Evolutionary conservation across 129 eudicot genomes (phyloP).

Genomic region (Lonicera japonica): DNA sequence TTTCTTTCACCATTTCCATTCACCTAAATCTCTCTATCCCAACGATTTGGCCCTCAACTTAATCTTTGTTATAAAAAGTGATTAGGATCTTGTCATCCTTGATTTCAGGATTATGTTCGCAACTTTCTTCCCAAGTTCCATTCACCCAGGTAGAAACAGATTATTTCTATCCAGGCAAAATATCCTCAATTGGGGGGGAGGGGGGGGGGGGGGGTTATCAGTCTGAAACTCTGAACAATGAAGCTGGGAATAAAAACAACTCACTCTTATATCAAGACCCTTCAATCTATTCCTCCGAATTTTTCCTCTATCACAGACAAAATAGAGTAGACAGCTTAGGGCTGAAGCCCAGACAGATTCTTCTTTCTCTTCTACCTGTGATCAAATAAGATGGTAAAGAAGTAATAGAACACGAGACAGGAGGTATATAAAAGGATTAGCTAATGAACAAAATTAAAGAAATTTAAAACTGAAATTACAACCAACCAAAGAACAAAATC

Average conservation of each 20-base stretch:
- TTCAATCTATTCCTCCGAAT: slow-evolving; percentile 83
- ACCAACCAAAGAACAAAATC: background rate
- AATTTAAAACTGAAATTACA: background rate
- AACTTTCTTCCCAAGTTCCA: no score
- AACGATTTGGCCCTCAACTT: no score
- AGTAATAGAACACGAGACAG: background rate
- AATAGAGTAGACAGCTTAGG: slow-evolving; percentile 88
- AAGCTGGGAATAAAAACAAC: slow-evolving; percentile 19
- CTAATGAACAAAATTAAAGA: background rate
- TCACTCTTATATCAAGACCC: slow-evolving; percentile 95
- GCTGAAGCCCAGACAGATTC: slow-evolving; percentile 99
- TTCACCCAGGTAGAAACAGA: no score
- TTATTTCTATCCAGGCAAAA: no score
- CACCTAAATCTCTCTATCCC: no score
- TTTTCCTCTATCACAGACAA: slow-evolving; percentile 92
- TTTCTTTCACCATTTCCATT: no score
- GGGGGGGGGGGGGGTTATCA: no score
- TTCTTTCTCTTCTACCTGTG: slow-evolving; percentile 81
- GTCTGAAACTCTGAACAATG: no score
- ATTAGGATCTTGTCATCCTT: no score
- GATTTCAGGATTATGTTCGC: no score
- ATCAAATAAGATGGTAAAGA: slow-evolving; percentile 6
- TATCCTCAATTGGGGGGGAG: no score
- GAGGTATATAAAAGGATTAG: background rate
- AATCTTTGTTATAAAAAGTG: no score